Conservation (phyloP, 768 basidiomycete species). For the Pluteus cervinus region DNA sequence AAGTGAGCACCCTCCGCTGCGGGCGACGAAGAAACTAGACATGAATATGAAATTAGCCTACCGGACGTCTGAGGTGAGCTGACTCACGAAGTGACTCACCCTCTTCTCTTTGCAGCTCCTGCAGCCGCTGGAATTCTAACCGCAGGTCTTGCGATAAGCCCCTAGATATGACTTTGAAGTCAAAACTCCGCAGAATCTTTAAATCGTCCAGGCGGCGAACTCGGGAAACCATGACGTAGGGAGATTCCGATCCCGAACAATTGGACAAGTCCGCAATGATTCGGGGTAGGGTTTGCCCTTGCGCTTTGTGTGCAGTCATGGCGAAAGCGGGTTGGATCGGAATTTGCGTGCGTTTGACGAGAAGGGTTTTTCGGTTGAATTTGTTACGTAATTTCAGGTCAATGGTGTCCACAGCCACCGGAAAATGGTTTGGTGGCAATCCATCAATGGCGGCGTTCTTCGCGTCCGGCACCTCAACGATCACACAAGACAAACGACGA, state of each 20-base stretch:
- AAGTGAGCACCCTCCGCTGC: no score
- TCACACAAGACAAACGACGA: slow-evolving; percentile 14
- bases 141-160: no score
- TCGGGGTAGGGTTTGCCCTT: slow-evolving; percentile 26
- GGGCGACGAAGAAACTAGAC: no score
- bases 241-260: slow-evolving; percentile 24
- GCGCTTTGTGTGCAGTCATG: slow-evolving; percentile 33
- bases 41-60: no score
- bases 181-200: slow-evolving; percentile 2
- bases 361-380: slow-evolving; percentile 13
- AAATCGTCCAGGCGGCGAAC: slow-evolving; percentile 16
- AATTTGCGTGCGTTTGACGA: slow-evolving; percentile 23
- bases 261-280: slow-evolving; percentile 26
- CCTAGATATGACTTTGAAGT: no score
- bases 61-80: no score
- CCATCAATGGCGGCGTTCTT: slow-evolving; percentile 8
- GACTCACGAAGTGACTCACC: no score
- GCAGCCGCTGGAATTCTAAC: no score
- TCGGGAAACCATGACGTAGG: slow-evolving; percentile 37
- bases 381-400: slow-evolving; percentile 16
- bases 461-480: slow-evolving; percentile 14
- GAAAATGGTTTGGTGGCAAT: slow-evolving; percentile 12
- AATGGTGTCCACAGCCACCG: slow-evolving; percentile 15
- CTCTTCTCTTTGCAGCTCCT: no score
- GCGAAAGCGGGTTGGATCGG: slow-evolving; percentile 32